A percentile compares a stretch with the other conserved stretches of the same genome.
Conservation (phyloP, 768 basidiomycete genomes). For the Solioccasus polychromus region DNA sequence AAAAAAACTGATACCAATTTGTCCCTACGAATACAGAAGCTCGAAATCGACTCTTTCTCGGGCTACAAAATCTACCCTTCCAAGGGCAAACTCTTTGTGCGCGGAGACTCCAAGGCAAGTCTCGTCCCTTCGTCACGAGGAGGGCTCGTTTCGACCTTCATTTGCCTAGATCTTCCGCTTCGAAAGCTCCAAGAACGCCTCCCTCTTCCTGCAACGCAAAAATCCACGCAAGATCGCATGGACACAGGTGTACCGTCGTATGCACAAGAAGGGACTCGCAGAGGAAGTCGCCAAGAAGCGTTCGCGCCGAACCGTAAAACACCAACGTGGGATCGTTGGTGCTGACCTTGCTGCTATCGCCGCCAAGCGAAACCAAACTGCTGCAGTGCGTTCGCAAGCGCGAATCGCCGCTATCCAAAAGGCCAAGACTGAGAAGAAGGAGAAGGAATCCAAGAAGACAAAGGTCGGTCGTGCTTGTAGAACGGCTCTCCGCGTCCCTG, state of each 20-base stretch:
- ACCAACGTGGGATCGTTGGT: slow-evolving; percentile 97
- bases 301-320: slow-evolving; percentile 93
- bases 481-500: slow-evolving; percentile 1
- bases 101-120: slow-evolving; percentile 91
- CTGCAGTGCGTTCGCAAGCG: slow-evolving; percentile 76
- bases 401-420: slow-evolving; percentile 85
- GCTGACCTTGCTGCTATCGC: slow-evolving; percentile 89
- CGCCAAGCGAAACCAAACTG: slow-evolving; percentile 90
- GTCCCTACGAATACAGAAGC: slow-evolving; percentile 58
- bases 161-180: slow-evolving; percentile 87
- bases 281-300: slow-evolving; percentile 99
- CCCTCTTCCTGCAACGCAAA: slow-evolving; percentile 98
- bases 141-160: background rate
- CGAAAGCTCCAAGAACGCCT: slow-evolving; percentile 86
- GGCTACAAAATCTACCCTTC: slow-evolving; percentile 97
- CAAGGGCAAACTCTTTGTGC: slow-evolving; percentile 94
- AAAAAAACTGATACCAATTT: background rate
- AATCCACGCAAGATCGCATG: slow-evolving; percentile 99
- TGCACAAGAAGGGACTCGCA: slow-evolving; percentile 99
- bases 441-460: slow-evolving; percentile 87
- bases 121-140: background rate
- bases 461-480: slow-evolving; percentile 45
- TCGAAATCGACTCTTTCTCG: slow-evolving; percentile 98
- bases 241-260: slow-evolving; percentile 90
- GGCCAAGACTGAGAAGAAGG: slow-evolving; percentile 97